A percentile compares a stretch with the other conserved stretches of the same genome.
Conservation (phyloP, 2,329 filamentous ascomycete genomes). For the Colletotrichum gloeosporioides region DNA sequence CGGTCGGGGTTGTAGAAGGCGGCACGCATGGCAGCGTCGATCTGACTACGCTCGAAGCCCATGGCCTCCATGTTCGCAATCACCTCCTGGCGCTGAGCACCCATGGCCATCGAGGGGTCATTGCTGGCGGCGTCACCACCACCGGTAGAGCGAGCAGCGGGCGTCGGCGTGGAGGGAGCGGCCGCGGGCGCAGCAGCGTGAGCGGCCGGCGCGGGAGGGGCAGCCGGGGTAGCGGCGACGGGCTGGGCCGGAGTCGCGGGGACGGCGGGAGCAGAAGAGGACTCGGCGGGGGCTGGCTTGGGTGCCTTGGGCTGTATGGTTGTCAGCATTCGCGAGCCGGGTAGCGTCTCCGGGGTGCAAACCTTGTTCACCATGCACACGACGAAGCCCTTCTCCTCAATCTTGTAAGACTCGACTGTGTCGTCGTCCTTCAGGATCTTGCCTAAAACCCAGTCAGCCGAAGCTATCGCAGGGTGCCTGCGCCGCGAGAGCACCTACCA, state of each 20-base stretch:
- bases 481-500: slow-evolving; percentile 61
- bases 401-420: slow-evolving; percentile 95
- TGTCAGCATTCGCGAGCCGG: slow-evolving; percentile 10
- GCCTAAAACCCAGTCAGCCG: slow-evolving; percentile 57
- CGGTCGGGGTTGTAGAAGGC: slow-evolving; percentile 97
- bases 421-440: slow-evolving; percentile 99
- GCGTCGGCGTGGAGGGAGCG: slow-evolving; percentile 58
- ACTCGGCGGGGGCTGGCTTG: slow-evolving; percentile 67
- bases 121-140: slow-evolving; percentile 57
- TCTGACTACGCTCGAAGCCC: slow-evolving; percentile 89
- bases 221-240: slow-evolving; percentile 54
- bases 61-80: slow-evolving; percentile 96
- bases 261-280: slow-evolving; percentile 61
- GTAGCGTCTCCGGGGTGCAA: slow-evolving; percentile 26
- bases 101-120: slow-evolving; percentile 83
- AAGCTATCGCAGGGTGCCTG: not conserved
- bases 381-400: slow-evolving; percentile 99
- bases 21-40: slow-evolving; percentile 92
- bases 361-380: slow-evolving; percentile 99
- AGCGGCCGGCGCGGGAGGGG: slow-evolving; percentile 56
- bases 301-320: slow-evolving; percentile 61
- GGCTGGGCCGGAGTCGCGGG: slow-evolving; percentile 68
- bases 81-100: slow-evolving; percentile 79
- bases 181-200: slow-evolving; percentile 50
- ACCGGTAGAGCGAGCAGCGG: slow-evolving; percentile 52